Conservation (phyloP, 2,329 filamentous ascomycete genomes). For the Davidsoniella neocaledoniae region DNA sequence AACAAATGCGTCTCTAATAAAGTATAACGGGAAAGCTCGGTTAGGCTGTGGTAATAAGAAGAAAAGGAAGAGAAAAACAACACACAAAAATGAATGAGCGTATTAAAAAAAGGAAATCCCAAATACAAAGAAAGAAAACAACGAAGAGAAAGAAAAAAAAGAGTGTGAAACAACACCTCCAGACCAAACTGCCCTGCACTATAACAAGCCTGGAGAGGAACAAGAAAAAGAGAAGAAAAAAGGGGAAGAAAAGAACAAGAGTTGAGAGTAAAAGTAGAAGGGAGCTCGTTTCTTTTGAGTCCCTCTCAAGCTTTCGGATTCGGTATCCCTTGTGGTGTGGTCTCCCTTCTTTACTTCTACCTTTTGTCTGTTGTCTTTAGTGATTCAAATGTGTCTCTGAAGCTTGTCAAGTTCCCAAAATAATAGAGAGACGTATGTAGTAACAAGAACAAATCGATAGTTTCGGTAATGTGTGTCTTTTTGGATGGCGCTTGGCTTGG, state of each 20-base stretch:
- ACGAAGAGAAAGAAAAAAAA: neutral
- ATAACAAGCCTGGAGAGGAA: neutral
- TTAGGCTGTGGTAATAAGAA: neutral
- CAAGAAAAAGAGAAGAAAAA: conserved; percentile 2
- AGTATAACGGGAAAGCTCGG: neutral
- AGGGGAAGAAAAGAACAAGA: neutral
- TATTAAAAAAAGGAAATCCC: neutral
- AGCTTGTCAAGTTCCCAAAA: conserved; percentile 1
- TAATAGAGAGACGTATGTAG: neutral
- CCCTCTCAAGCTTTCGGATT: neutral
- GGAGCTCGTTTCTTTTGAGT: conserved; percentile 6
- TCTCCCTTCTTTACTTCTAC: conserved; percentile 2
- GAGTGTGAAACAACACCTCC: neutral
- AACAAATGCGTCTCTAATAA: conserved; percentile 11
- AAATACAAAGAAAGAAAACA: neutral
- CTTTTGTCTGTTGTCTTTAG: neutral
- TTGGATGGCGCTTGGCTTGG: too few species aligned
- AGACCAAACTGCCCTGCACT: neutral
- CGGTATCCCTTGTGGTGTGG: conserved; percentile 3
- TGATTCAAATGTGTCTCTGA: conserved; percentile 4
- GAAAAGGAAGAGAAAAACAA: conserved; percentile 8
- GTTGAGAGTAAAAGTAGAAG: neutral
- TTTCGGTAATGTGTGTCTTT: neutral
- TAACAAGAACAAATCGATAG: neutral
- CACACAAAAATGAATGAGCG: conserved; percentile 1